Conservation (phyloP, 306 rosid genomes). For the Vicia villosa region DNA sequence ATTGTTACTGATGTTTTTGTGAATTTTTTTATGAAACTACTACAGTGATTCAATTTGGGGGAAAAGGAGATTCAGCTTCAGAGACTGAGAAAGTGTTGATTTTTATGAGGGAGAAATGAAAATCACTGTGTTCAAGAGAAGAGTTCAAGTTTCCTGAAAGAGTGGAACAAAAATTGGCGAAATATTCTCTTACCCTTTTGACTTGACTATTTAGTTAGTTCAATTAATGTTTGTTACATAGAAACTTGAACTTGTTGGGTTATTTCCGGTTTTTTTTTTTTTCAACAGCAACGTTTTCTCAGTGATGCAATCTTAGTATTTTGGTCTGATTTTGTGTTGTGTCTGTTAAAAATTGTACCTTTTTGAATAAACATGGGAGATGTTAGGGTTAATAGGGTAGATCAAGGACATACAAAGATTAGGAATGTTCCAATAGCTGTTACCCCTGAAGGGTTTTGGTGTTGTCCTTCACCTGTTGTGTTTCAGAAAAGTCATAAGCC, state of each 20-base stretch:
- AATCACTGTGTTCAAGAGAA: conserved; percentile 30
- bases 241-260: conserved; percentile 21
- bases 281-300: conserved; percentile 35
- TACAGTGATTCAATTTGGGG: conserved; percentile 32
- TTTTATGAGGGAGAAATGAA: conserved; percentile 1
- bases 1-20: neutral
- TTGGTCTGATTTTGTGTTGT: conserved; percentile 27
- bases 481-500: conserved; percentile 80
- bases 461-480: conserved; percentile 97
- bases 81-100: conserved; percentile 23
- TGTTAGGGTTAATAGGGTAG: conserved; percentile 64
- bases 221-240: conserved; percentile 30
- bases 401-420: conserved; percentile 81
- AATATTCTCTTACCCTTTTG: conserved; percentile 37
- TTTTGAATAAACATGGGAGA: conserved; percentile 69
- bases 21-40: conserved; percentile 24
- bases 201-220: conserved; percentile 31
- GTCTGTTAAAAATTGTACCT: conserved; percentile 11
- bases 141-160: conserved; percentile 40
- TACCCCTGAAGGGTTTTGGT: conserved; percentile 99
- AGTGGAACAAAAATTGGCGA: conserved; percentile 28
- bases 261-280: conserved; percentile 19
- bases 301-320: conserved; percentile 38
- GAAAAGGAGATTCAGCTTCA: conserved; percentile 38
- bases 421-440: conserved; percentile 96